Evolutionary conservation across 2,329 filamentous ascomycete species (phyloP).

Genomic region (Nigrospora osmanthi): DNA sequence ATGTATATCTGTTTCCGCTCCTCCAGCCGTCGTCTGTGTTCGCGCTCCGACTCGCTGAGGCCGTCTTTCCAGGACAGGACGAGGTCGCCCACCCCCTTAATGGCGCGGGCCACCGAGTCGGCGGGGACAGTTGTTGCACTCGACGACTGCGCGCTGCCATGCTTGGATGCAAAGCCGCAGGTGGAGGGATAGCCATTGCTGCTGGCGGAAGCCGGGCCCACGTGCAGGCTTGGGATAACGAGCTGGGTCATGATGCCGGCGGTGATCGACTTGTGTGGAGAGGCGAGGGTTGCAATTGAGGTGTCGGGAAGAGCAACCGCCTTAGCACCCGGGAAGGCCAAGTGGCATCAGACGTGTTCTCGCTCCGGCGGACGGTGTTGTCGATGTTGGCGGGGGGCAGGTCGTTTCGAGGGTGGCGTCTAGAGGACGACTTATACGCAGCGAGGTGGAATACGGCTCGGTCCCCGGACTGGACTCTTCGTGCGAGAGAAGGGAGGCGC

Average conservation of each 20-base stretch:
- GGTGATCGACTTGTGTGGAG: too few relatives aligned
- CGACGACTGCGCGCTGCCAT: neutral
- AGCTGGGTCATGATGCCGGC: slow-evolving; percentile 4
- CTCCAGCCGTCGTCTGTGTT: slow-evolving; percentile 37
- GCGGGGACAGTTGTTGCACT: neutral
- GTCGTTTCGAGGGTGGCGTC: too few relatives aligned
- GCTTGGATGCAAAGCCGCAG: neutral
- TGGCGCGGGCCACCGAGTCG: slow-evolving; percentile 19
- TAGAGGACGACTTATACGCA: too few relatives aligned
- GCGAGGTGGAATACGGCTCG: too few relatives aligned
- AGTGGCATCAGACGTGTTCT: too few relatives aligned
- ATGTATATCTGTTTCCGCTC: slow-evolving; percentile 56
- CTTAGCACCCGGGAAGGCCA: too few relatives aligned
- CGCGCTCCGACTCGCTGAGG: slow-evolving; percentile 40
- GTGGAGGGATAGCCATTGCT: neutral
- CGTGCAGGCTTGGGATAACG: slow-evolving; percentile 1
- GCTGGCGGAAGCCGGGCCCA: neutral
- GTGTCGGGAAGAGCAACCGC: too few relatives aligned
- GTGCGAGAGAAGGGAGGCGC: too few relatives aligned
- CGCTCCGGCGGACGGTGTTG: too few relatives aligned
- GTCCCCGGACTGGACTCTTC: too few relatives aligned
- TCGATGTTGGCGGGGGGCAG: too few relatives aligned
- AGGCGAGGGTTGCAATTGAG: too few relatives aligned
- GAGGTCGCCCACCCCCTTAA: slow-evolving; percentile 31
- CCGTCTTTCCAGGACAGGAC: slow-evolving; percentile 44